Evolutionary conservation across 1,284 basidiomycete genomes (phyloP).

Genomic region (Puccinia triticina): DNA sequence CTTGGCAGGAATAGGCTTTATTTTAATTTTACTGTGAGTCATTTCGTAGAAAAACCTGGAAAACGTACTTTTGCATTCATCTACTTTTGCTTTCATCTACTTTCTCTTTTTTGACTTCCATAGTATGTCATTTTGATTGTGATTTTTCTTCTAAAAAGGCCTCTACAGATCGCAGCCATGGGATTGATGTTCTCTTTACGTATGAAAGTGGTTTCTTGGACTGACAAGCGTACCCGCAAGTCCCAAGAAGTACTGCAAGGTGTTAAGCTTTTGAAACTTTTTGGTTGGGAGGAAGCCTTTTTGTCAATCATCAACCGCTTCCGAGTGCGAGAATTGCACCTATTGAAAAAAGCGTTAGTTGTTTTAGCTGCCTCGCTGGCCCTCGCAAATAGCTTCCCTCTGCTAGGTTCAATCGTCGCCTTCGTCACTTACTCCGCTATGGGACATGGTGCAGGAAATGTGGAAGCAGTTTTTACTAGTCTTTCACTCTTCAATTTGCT

Average conservation of each 20-base stretch:
- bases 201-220: conserved; percentile 81
- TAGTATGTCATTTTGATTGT: neutral
- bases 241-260: conserved; percentile 76
- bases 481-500: conserved; percentile 29
- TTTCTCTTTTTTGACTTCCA: neutral
- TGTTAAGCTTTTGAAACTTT: conserved; percentile 87
- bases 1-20: conserved; percentile 21
- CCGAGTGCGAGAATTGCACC: conserved; percentile 74
- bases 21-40: conserved; percentile 25
- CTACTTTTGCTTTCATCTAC: conserved; percentile 54
- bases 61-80: conserved; percentile 67
- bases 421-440: conserved; percentile 79
- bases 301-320: conserved; percentile 69
- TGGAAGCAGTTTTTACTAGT: conserved; percentile 37
- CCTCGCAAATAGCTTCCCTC: conserved; percentile 69
- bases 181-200: conserved; percentile 73
- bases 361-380: conserved; percentile 73
- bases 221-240: conserved; percentile 79
- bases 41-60: neutral
- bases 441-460: conserved; percentile 66
- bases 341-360: conserved; percentile 75
- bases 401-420: conserved; percentile 78
- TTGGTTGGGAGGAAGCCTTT: conserved; percentile 80
- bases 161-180: conserved; percentile 74
- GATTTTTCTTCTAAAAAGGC: conserved; percentile 60